Evolutionary conservation across 805 yeast species (phyloP).

Genomic region (Candida broadrunensis): DNA sequence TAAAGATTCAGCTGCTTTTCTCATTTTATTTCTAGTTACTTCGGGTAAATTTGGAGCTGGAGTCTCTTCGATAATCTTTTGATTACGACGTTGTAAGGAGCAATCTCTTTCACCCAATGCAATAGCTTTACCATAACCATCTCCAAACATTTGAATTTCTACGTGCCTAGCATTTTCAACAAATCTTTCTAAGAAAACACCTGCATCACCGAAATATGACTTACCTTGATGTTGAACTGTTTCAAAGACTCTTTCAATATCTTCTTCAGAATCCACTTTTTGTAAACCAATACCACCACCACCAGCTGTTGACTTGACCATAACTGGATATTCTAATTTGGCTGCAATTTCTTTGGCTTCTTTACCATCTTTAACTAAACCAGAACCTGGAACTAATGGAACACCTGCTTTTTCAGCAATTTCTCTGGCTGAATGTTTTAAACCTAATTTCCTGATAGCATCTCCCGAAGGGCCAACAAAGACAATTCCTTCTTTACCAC

Average conservation of each 20-base stretch:
- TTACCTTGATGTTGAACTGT: constrained; percentile 93
- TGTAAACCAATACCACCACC: constrained; percentile 99
- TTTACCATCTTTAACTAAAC: constrained; percentile 62
- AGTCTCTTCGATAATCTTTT: constrained; percentile 93
- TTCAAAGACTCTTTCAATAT: constrained; percentile 79
- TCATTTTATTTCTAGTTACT: constrained; percentile 67
- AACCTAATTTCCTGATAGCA: constrained; percentile 85
- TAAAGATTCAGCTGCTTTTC: constrained; percentile 79
- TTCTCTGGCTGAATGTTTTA: constrained; percentile 95
- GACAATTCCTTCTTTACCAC: constrained; percentile 76
- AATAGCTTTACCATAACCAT: constrained; percentile 88
- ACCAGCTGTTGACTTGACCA: constrained; percentile 98
- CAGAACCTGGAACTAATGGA: constrained; percentile 97
- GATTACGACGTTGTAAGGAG: constrained; percentile 95
- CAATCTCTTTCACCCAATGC: constrained; percentile 98
- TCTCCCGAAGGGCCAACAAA: constrained; percentile 98
- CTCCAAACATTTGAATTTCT: constrained; percentile 95
- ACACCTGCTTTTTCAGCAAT: constrained; percentile 90
- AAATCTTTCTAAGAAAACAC: constrained; percentile 91
- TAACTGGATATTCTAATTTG: constrained; percentile 78
- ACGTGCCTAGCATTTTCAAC: constrained; percentile 96
- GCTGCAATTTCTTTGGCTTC: constrained; percentile 80
- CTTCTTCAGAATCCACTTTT: constrained; percentile 79
- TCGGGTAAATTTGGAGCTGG: constrained; percentile 95
- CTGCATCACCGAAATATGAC: constrained; percentile 91